Percentiles rank a stretch among this genome's conserved stretches.
Conservation (phyloP, 139 green algal species). For the Coelastrella sp. region DNA sequence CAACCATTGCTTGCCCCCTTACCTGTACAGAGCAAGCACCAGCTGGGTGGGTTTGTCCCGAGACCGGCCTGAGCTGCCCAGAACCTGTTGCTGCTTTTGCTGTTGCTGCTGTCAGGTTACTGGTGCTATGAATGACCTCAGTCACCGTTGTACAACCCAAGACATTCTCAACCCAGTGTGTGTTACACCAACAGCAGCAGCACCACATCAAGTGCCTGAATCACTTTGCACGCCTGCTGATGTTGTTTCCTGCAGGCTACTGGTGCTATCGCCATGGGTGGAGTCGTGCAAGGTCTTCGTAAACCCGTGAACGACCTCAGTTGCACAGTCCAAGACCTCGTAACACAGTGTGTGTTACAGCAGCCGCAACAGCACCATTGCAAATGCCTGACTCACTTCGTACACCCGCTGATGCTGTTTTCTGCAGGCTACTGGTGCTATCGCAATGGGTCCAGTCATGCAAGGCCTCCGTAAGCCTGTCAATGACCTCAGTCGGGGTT, state of each 20-base stretch:
- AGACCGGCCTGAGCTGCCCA: too few relatives aligned
- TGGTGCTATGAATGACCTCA: constrained; percentile 87
- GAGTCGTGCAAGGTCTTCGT: constrained; percentile 89
- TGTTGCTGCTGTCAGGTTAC: too few relatives aligned
- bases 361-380: not conserved
- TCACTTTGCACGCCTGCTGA: not conserved
- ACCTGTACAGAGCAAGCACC: too few relatives aligned
- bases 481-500: constrained; percentile 93
- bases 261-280: constrained; percentile 87
- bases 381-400: too few relatives aligned
- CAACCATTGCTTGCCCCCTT: too few relatives aligned
- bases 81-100: too few relatives aligned
- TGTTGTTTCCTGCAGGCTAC: constrained; percentile 71
- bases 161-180: constrained; percentile 95
- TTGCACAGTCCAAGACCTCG: constrained; percentile 93
- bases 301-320: constrained; percentile 95
- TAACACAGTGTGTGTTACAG: constrained; percentile 92
- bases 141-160: constrained; percentile 79
- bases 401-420: not conserved
- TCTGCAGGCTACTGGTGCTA: constrained; percentile 78
- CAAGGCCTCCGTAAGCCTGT: constrained; percentile 91
- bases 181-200: constrained; percentile 61
- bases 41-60: too few relatives aligned
- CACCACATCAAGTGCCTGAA: too few relatives aligned
- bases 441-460: constrained; percentile 93